Conservation (phyloP, 352 stramenopile species). For the Pythium periplocum region DNA sequence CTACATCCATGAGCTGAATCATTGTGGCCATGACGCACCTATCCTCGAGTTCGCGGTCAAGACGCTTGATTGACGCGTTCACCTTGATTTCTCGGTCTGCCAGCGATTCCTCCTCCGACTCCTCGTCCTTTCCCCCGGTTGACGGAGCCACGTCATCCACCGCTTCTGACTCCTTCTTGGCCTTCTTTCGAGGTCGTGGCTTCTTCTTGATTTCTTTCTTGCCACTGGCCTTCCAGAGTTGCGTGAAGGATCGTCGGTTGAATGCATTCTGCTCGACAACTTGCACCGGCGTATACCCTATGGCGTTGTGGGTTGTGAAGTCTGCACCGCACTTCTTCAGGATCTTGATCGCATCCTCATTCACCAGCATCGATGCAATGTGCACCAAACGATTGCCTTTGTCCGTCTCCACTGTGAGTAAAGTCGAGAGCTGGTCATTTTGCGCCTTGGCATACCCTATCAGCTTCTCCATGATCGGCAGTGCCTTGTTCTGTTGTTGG, state of each 20-base stretch:
- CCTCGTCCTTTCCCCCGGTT: background rate
- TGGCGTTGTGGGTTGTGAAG: constrained; percentile 21
- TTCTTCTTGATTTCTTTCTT: constrained; percentile 14
- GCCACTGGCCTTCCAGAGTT: constrained; percentile 16
- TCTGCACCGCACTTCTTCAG: constrained; percentile 29
- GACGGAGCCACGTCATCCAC: background rate
- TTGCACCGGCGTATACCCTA: constrained; percentile 31
- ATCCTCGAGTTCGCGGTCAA: constrained; percentile 18
- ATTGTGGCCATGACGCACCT: constrained; percentile 8
- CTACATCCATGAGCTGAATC: constrained; percentile 7
- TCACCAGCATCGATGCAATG: constrained; percentile 38
- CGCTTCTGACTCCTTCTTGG: background rate
- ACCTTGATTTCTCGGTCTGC: constrained; percentile 14
- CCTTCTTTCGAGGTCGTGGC: constrained; percentile 4
- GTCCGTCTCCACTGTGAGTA: constrained; percentile 35
- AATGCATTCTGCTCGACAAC: constrained; percentile 56
- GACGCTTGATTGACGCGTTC: constrained; percentile 5
- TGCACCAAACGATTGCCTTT: constrained; percentile 46
- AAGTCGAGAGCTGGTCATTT: constrained; percentile 15
- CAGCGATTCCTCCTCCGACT: constrained; percentile 6
- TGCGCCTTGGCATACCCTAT: constrained; percentile 28
- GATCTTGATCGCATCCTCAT: constrained; percentile 38
- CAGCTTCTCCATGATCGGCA: constrained; percentile 34
- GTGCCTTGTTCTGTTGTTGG: constrained; percentile 30
- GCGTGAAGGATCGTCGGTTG: constrained; percentile 35